Conservation (phyloP, 2,329 filamentous ascomycete genomes). For the Exophiala aquamarina region DNA sequence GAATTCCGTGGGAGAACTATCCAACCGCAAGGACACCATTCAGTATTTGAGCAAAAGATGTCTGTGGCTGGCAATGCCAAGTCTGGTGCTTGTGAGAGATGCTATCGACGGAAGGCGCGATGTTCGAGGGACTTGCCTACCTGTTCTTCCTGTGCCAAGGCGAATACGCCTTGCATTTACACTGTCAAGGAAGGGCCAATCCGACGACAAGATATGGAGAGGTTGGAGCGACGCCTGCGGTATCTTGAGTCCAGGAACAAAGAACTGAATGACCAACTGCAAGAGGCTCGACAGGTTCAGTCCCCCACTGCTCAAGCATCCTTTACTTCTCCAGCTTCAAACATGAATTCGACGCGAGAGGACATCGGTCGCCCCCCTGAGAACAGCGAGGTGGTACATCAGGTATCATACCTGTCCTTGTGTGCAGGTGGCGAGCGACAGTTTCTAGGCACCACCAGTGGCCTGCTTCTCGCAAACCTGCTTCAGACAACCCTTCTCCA, state of each 20-base stretch:
- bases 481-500: slow-evolving; percentile 31
- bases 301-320: background rate
- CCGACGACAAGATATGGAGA: slow-evolving; percentile 29
- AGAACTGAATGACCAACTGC: slow-evolving; percentile 6
- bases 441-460: slow-evolving; percentile 38
- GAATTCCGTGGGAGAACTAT: too few relatives aligned
- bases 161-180: slow-evolving; percentile 37
- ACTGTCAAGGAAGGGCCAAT: slow-evolving; percentile 38
- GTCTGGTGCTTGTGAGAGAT: slow-evolving; percentile 43
- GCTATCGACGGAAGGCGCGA: slow-evolving; percentile 42
- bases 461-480: slow-evolving; percentile 43
- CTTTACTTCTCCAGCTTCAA: background rate
- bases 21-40: too few relatives aligned
- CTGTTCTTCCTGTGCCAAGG: slow-evolving; percentile 39
- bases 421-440: slow-evolving; percentile 44
- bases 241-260: slow-evolving; percentile 9
- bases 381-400: slow-evolving; percentile 35
- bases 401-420: slow-evolving; percentile 44
- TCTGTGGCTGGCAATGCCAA: too few relatives aligned
- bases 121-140: slow-evolving; percentile 41
- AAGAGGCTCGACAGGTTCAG: too few relatives aligned
- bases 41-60: too few relatives aligned
- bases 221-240: slow-evolving; percentile 6
- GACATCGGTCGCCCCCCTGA: background rate
- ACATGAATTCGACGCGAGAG: background rate